Evolutionary conservation across 2,329 filamentous ascomycete species (phyloP), one percentile per base, ranked within the genome.

Genomic region (Acephala macrosclerotiorum): DNA sequence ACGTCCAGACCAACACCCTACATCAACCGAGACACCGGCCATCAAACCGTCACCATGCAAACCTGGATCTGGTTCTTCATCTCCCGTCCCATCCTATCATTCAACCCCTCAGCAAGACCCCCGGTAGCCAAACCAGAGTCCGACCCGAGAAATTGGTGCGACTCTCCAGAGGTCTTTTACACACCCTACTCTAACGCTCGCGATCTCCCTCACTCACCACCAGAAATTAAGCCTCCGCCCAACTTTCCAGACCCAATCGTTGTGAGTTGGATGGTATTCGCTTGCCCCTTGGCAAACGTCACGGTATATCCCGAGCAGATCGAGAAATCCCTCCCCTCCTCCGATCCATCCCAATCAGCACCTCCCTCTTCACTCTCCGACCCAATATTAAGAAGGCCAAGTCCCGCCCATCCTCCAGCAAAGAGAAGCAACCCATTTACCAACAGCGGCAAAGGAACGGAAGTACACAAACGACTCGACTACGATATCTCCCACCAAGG

Each of bases 21-120:
- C 5, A 56, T 33, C 1, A 51, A 66, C 33, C 47, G 40, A 14
- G 25, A 12, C 3, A 70, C 67, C 12, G 51, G 67, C 6, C 47
- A 16, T 33, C 56, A 40, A 40, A 49, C 25, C 51, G 25, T 45
- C 1, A 58, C 25, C 12, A 65, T 51, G 2, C 60, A 72, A 53
- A 67, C 66, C 26, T 75, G 74, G 74, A 57, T 75, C 67, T 74
- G 68, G 68, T 70, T 75, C 63, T 53, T 71, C 12, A 68, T 75
- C 63, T 65, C 66, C 1, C 64, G 67, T 12, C 71, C 72, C 11
- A 29, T 70, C 5, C 14, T 70, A 29, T 40, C 66, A n/a, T 29
- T 69, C 53, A 36, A 26, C 42, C 35, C 36, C 29, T 53, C 65
- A 49, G n/a, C 49, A 14, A 38, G 29, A 9, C 33, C 25, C 40